Conservation (phyloP, 208 protist species). For the Phytomonas francai region DNA sequence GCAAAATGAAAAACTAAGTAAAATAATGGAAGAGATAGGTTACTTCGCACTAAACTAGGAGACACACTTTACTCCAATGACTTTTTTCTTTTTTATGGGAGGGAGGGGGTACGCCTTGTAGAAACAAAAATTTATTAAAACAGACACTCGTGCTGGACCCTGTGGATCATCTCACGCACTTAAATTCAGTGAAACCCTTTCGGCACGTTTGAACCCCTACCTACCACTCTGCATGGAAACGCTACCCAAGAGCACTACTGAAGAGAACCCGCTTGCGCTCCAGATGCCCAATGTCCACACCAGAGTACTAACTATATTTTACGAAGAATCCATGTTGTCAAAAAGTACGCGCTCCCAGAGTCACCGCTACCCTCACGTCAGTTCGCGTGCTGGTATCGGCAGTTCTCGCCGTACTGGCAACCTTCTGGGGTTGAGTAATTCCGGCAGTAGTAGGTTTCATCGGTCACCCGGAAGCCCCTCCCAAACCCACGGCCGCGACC, state of each 20-base stretch:
- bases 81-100: too few species aligned
- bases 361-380: neutral
- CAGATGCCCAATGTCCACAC: neutral
- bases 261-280: neutral
- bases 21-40: too few species aligned
- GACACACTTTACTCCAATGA: too few species aligned
- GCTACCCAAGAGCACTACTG: neutral
- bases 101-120: too few species aligned
- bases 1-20: too few species aligned
- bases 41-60: too few species aligned
- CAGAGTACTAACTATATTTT: neutral
- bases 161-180: too few species aligned
- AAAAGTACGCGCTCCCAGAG: neutral
- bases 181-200: neutral
- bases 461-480: slow-evolving; percentile 1
- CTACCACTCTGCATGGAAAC: neutral
- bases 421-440: slow-evolving; percentile 28
- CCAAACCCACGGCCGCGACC: slow-evolving; percentile 15
- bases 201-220: neutral
- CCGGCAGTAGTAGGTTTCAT: slow-evolving; percentile 18
- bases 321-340: slow-evolving; percentile 3
- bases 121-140: too few species aligned
- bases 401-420: slow-evolving; percentile 36
- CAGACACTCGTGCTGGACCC: too few species aligned
- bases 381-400: slow-evolving; percentile 23